Base-by-base conservation (phyloP, 2,329 filamentous ascomycete genomes). In the Blastomyces gilchristii region DNA sequence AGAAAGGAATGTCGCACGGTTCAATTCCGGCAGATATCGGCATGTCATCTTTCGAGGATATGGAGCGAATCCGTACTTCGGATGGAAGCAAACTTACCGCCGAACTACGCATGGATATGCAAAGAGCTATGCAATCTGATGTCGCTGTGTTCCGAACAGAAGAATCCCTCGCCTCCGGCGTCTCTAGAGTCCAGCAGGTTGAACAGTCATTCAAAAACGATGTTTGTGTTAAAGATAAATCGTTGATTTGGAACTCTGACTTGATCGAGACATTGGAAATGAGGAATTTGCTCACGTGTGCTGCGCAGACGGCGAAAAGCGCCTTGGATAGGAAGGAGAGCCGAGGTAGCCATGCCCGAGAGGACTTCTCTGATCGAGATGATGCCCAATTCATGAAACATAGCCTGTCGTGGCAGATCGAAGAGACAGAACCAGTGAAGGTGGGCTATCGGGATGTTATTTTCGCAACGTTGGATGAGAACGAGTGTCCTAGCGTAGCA, bases 241-340 rank as follows among this genome's bases (percentile, higher is more conserved):
- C 88, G 82, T 94, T 96, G 90, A 96, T 96, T 80, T 96, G 91
- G 91, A 96, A 96, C 85, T 90, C 88, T 22, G 91, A 96, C 73
- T 85, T 96, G 31, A 89, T 95, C 61, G 91, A 96, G 83, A 93
- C 90, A 2, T 84, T 96, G 58, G 91, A 96, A 80, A 81, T 95
- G 73, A 84, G 90, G 71, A 96, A 96, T 76, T 78, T 96, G 71
- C 80, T 95, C 71, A 95, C 91, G 68, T 95, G 91, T 84, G 90
- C 90, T 81, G 64, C 66, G 31, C 91, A 96, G 84, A 96, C 91
- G 50, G 91, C 91, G 66, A 84, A 86, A 70, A 83, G 89, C 37
- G 91, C 91, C 63, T 87, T 89, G 60, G 89, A 89, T 77, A 85
- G 91, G 73, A 92, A 93, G 82, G 91, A 95, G 79, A 92, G 88